phyloP scores from a whole-genome alignment of 192 early-diverging fungal species.

The Podochytrium sp. region DNA sequence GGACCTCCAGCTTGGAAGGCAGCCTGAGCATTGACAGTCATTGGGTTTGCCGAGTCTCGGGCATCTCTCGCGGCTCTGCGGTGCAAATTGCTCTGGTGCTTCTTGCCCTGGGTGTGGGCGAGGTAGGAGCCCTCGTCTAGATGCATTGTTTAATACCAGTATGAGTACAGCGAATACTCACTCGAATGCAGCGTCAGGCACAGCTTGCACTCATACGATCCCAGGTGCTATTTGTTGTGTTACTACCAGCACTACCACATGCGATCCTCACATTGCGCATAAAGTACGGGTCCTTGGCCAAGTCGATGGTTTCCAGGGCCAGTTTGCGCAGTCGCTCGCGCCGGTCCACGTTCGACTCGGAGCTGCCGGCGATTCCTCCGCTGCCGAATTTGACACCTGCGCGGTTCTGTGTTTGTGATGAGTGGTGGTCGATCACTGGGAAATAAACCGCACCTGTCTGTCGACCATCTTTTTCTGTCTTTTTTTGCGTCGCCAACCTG shows the following conservation, averaged over 20 bases:
- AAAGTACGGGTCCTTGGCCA: conserved; percentile 96
- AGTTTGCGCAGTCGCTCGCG: conserved; percentile 93
- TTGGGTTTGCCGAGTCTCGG: conserved; percentile 31
- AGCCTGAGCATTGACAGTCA: conserved; percentile 29
- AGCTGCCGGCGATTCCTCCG: conserved; percentile 81
- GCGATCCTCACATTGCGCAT: too few relatives aligned
- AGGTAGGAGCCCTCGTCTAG: conserved; percentile 89
- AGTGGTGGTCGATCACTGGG: neutral
- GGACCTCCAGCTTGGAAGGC: conserved; percentile 30
- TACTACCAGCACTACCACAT: too few relatives aligned
- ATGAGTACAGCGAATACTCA: conserved; percentile 54
- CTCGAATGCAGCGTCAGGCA: conserved; percentile 71
- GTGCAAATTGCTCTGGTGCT: conserved; percentile 93
- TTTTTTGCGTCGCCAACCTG: neutral
- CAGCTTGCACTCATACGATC: conserved; percentile 63
- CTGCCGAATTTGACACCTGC: conserved; percentile 90
- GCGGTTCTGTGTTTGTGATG: conserved; percentile 66
- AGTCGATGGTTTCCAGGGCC: conserved; percentile 93
- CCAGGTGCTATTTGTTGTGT: too few relatives aligned
- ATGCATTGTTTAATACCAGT: conserved; percentile 26
- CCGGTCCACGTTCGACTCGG: conserved; percentile 88
- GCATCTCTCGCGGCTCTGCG: conserved; percentile 88
- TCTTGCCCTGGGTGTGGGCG: conserved; percentile 97
- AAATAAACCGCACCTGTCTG: neutral
- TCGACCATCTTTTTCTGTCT: conserved; percentile 17